Base-by-base conservation (phyloP, 2,329 filamentous ascomycete genomes). In the Colletotrichum tabaci region DNA sequence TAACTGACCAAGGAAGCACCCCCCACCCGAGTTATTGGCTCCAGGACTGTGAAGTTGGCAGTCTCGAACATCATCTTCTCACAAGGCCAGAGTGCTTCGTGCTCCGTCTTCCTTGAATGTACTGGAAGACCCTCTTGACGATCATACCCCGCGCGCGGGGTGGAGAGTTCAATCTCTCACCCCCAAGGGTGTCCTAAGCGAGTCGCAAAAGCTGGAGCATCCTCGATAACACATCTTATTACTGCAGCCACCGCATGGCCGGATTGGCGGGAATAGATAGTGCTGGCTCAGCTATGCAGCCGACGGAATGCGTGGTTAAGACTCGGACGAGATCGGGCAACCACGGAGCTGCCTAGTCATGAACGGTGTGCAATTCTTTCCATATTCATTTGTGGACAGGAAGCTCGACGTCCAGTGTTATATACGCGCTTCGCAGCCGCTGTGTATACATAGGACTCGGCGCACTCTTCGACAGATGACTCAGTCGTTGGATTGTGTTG, bases 121-220 rank as follows among this genome's bases (percentile, higher is more conserved):
- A 38, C 38, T 26, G 55, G 7, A 42, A 57, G 55, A 57, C 55
- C 55, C 38, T 57, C n/a, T 42, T 40, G 55, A 38, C 55, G 55
- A 40, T 57, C 55, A 42, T 57, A 57, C 55, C 55, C 55, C 55
- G 55, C 55, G 15, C 42, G n/a, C 13, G 40, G 55, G 55, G 53
- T 56, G 53, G 55, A 42, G 55, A 18, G 35, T 42, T 7, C 38
- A 15, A 23, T 23, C 12, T 23, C 35, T 35, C 38, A 57, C 55
- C 55, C 55, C 55, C 13, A 21, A 26, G 55, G 55, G 55, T 57
- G 55, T 26, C 5, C 23, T 15, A 7, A 42, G 55, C n/a, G 35
- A 18, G n/a, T 23, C 38, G 7, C 38, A 18, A 23, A 38, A 57
- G 21, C 38, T 13, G 10, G 38, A 42, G 23, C 23, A 35, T 16